A percentile compares a stretch with the other conserved stretches of the same genome.
These are phyloP conservation scores for Dactylellina sp. DNA, from an alignment of 2,329 filamentous ascomycete species.

Conservation along the genomic window DNA sequence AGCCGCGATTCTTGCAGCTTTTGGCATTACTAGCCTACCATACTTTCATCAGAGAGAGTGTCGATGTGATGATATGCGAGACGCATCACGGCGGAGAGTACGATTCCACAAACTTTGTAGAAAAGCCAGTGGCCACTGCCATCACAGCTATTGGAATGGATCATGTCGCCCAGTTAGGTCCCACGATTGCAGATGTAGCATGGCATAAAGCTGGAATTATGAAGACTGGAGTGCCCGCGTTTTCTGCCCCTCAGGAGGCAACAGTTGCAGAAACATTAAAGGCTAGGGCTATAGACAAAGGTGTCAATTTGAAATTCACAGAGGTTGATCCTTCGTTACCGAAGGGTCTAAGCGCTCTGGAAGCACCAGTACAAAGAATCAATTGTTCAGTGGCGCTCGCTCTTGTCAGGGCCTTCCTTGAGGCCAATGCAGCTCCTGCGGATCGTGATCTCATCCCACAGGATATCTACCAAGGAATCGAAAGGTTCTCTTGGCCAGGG, in stretches of 20 bases:
- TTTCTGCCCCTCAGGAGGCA: constrained; percentile 70
- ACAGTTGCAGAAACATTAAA: constrained; percentile 66
- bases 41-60: constrained; percentile 73
- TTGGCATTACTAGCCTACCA: constrained; percentile 76
- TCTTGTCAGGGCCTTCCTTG: constrained; percentile 65
- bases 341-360: constrained; percentile 62
- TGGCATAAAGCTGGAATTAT: constrained; percentile 82
- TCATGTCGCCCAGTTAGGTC: constrained; percentile 73
- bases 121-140: constrained; percentile 70
- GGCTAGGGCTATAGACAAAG: constrained; percentile 69
- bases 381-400: constrained; percentile 70
- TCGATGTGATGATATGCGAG: constrained; percentile 75
- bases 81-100: constrained; percentile 76
- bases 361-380: constrained; percentile 71
- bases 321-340: constrained; percentile 66
- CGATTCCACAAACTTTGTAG: constrained; percentile 76
- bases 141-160: constrained; percentile 77
- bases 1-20: constrained; percentile 68
- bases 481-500: constrained; percentile 24
- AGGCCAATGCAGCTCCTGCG: not conserved
- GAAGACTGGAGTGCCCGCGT: constrained; percentile 71
- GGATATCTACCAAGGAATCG: not conserved
- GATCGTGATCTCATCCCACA: not conserved
- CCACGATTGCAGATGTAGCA: constrained; percentile 74
- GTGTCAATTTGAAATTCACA: constrained; percentile 67